Conservation (phyloP, 352 stramenopile species). For the Phytophthora lateralis region DNA sequence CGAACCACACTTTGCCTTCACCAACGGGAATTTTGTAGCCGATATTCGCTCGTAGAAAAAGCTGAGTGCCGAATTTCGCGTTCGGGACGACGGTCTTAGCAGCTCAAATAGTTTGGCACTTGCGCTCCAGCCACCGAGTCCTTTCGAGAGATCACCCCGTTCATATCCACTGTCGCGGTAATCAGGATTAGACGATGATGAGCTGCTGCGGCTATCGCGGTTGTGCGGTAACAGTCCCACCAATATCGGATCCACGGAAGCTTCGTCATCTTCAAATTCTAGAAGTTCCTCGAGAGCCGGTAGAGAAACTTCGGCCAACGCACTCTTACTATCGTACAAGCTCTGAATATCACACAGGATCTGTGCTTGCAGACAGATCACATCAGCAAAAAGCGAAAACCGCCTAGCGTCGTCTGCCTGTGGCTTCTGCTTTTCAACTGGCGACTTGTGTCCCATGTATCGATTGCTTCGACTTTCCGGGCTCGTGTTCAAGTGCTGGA, state of each 20-base stretch:
- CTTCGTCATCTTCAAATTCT: constrained; percentile 81
- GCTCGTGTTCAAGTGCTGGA: constrained; percentile 65
- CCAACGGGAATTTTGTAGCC: constrained; percentile 47
- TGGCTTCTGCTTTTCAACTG: constrained; percentile 10
- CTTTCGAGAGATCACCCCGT: constrained; percentile 44
- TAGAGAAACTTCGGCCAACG: constrained; percentile 64
- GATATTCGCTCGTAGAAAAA: constrained; percentile 70
- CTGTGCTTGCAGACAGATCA: constrained; percentile 67
- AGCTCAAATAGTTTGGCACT: constrained; percentile 53
- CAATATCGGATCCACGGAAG: constrained; percentile 52
- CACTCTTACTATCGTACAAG: constrained; percentile 80
- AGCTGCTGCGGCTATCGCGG: constrained; percentile 46
- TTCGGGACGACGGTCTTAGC: constrained; percentile 49
- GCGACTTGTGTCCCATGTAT: constrained; percentile 35
- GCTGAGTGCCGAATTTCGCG: constrained; percentile 47
- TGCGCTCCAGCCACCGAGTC: constrained; percentile 53
- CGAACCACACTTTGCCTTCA: constrained; percentile 78
- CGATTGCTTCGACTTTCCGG: constrained; percentile 47
- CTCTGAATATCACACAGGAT: constrained; percentile 83
- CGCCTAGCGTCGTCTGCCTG: constrained; percentile 13
- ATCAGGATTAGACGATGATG: constrained; percentile 41
- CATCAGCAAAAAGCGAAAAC: constrained; percentile 60
- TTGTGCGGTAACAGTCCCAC: constrained; percentile 43
- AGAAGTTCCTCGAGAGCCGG: constrained; percentile 73
- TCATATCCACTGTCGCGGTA: constrained; percentile 41